Conservation (phyloP, 805 yeast species). For the Ogataea wickerhamii region DNA sequence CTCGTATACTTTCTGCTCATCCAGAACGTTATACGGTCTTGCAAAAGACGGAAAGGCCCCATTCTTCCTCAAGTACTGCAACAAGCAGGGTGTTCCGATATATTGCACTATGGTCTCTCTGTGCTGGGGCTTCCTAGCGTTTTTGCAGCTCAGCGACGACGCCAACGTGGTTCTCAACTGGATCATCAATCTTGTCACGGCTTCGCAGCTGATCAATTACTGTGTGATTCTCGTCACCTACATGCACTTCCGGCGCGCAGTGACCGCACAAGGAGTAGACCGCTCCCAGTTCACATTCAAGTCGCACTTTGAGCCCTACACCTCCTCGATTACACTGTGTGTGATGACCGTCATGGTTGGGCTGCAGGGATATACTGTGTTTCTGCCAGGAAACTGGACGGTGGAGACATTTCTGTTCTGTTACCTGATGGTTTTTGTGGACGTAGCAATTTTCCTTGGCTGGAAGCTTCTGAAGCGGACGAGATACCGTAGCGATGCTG, state of each 20-base stretch:
- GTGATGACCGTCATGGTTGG: constrained; percentile 32
- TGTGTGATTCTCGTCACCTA: constrained; percentile 43
- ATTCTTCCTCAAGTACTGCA: constrained; percentile 54
- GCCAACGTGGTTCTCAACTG: constrained; percentile 38
- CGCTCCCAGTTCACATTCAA: constrained; percentile 38
- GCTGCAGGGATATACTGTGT: constrained; percentile 37
- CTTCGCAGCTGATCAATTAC: constrained; percentile 45
- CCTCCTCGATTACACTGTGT: constrained; percentile 30
- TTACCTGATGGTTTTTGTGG: constrained; percentile 41
- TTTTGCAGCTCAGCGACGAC: constrained; percentile 47
- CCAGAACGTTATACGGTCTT: constrained; percentile 59
- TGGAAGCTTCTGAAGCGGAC: constrained; percentile 39
- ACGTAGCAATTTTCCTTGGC: constrained; percentile 33
- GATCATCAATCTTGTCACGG: constrained; percentile 46
- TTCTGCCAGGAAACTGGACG: constrained; percentile 38
- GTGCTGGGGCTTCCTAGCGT: constrained; percentile 61
- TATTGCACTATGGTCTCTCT: constrained; percentile 49
- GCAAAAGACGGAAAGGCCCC: constrained; percentile 74
- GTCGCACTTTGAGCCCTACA: constrained; percentile 41
- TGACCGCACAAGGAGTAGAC: constrained; percentile 38
- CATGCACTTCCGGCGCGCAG: constrained; percentile 40
- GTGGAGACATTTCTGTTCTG: constrained; percentile 38
- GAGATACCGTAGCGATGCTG: constrained; percentile 32
- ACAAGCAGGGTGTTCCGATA: constrained; percentile 67
- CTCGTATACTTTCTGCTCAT: constrained; percentile 68